phyloP scores from a whole-genome alignment of 345 rosid genomes.

The Mangifera indica region DNA sequence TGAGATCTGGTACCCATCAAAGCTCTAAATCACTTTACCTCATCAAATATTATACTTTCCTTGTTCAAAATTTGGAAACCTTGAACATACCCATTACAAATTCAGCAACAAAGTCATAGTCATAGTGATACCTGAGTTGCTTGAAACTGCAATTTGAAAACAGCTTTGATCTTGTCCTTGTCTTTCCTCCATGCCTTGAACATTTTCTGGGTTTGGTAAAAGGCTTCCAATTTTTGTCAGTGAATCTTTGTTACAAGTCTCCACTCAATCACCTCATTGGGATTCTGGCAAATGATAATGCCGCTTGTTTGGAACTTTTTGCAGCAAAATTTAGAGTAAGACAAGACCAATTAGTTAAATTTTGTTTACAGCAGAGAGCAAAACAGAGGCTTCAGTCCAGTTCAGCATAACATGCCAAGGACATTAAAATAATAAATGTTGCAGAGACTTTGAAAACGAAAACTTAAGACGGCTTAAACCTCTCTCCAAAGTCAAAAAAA shows the following conservation, averaged over 20 bases:
- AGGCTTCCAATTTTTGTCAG: slow-evolving; percentile 21
- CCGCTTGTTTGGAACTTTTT: slow-evolving; percentile 15
- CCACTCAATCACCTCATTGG: slow-evolving; percentile 17
- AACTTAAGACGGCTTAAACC: slow-evolving; percentile 13
- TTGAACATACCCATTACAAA: background rate
- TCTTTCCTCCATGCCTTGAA: slow-evolving; percentile 89
- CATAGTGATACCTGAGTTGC: slow-evolving; percentile 82
- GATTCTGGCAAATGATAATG: slow-evolving; percentile 16
- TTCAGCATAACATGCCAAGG: slow-evolving; percentile 3
- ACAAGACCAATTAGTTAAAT: slow-evolving; percentile 16
- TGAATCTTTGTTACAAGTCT: slow-evolving; percentile 28
- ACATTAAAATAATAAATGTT: slow-evolving; percentile 6
- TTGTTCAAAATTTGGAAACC: too few species aligned
- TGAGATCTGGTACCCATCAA: slow-evolving; percentile 16
- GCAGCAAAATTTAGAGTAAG: slow-evolving; percentile 10
- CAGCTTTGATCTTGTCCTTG: slow-evolving; percentile 87
- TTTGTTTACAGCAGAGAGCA: slow-evolving; percentile 23
- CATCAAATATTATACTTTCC: background rate
- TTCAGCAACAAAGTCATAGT: slow-evolving; percentile 4
- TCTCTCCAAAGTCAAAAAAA: background rate
- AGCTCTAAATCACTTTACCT: slow-evolving; percentile 6
- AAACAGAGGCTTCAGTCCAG: slow-evolving; percentile 6
- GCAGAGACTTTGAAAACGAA: slow-evolving; percentile 6
- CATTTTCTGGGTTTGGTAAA: slow-evolving; percentile 45
- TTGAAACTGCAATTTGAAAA: slow-evolving; percentile 88